Percentiles rank a stretch among this genome's conserved stretches.
Evolutionary conservation across 441 rosid species (phyloP).

Genomic region (Lepidium campestre): DNA sequence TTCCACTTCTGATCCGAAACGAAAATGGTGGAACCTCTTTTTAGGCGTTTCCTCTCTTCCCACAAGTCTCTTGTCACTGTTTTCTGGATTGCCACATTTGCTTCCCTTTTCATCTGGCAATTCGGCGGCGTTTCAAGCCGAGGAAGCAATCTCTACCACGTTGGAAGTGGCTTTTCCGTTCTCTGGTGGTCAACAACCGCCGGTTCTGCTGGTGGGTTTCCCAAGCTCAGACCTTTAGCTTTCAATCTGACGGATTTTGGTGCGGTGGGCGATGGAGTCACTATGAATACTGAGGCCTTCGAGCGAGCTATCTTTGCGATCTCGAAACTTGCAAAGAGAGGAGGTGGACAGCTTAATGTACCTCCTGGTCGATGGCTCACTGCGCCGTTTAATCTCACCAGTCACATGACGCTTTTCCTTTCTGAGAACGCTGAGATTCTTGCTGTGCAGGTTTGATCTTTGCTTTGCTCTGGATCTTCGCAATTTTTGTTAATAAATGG

Average conservation of each 20-base stretch:
- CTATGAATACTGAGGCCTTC: slow-evolving; percentile 79
- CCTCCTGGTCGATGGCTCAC: slow-evolving; percentile 89
- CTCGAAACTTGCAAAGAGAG: slow-evolving; percentile 62
- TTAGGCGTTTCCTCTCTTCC: slow-evolving; percentile 61
- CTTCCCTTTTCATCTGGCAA: slow-evolving; percentile 81
- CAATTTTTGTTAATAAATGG: not conserved
- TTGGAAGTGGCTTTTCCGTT: slow-evolving; percentile 33
- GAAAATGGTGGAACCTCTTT: slow-evolving; percentile 52
- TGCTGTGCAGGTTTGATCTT: slow-evolving; percentile 51
- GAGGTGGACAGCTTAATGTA: slow-evolving; percentile 91
- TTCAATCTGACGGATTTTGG: slow-evolving; percentile 89
- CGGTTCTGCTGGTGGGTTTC: slow-evolving; percentile 29
- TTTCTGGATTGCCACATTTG: slow-evolving; percentile 84
- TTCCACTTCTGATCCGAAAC: not conserved
- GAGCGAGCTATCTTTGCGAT: slow-evolving; percentile 72
- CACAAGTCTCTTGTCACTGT: slow-evolving; percentile 69
- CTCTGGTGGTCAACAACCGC: slow-evolving; percentile 28
- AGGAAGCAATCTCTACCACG: slow-evolving; percentile 10
- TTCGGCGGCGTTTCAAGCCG: slow-evolving; percentile 29
- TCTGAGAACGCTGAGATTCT: slow-evolving; percentile 83
- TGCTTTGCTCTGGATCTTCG: not conserved
- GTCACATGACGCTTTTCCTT: slow-evolving; percentile 85
- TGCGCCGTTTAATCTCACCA: slow-evolving; percentile 91
- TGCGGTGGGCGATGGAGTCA: slow-evolving; percentile 79
- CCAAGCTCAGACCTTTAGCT: slow-evolving; percentile 45